Evolutionary conservation across 2,329 filamentous ascomycete genomes (phyloP).

Genomic region (Verticillium nonalfalfae): DNA sequence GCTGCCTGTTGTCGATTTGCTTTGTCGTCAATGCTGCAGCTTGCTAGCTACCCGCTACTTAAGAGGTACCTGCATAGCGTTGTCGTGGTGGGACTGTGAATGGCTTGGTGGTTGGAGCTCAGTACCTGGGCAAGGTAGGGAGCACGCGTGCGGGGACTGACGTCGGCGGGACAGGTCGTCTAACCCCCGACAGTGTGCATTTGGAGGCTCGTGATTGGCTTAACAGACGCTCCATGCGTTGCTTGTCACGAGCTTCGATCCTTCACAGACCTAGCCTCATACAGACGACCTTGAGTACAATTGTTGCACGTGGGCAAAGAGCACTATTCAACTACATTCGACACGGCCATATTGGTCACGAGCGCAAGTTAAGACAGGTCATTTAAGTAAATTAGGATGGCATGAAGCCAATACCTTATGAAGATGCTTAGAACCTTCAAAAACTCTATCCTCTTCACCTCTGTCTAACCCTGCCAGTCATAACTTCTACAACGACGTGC

Average conservation of each 20-base stretch:
- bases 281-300: no score
- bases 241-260: not conserved
- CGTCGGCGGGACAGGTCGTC: not conserved
- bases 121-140: not conserved
- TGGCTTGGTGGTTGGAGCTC: not conserved
- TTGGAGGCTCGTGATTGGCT: not conserved
- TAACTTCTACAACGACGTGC: not conserved
- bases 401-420: not conserved
- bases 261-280: no score
- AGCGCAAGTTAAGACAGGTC: not conserved
- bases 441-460: not conserved
- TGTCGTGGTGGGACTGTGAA: not conserved
- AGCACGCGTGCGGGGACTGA: not conserved
- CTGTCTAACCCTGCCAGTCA: not conserved
- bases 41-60: not conserved
- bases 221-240: no score
- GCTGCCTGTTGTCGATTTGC: not conserved
- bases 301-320: no score
- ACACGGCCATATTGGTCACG: not conserved
- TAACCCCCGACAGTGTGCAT: not conserved
- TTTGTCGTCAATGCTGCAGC: not conserved
- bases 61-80: not conserved
- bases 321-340: not conserved
- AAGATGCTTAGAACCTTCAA: not conserved
- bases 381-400: not conserved